Conservation (phyloP, 2,329 filamentous ascomycete species). For the Venturia aucupariae region DNA sequence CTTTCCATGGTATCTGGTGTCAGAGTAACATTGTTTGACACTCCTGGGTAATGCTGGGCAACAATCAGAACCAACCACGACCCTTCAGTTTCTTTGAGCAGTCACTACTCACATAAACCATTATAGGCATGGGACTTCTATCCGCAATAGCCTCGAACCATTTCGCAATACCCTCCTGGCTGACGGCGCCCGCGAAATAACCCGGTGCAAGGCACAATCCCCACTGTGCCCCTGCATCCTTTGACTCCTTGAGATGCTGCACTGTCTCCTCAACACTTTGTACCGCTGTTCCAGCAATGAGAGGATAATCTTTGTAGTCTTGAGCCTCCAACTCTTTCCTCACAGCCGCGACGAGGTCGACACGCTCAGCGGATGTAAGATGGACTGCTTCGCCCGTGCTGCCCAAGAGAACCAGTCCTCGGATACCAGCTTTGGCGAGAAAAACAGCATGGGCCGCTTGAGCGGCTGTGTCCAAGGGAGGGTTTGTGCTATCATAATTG, state of each 20-base stretch:
- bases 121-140: slow-evolving; percentile 48
- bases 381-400: slow-evolving; percentile 58
- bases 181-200: slow-evolving; percentile 54
- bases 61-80: slow-evolving; percentile 15
- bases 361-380: slow-evolving; percentile 49
- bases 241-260: slow-evolving; percentile 46
- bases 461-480: slow-evolving; percentile 48
- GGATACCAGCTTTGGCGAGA: slow-evolving; percentile 51
- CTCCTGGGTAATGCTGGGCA: slow-evolving; percentile 59
- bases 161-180: slow-evolving; percentile 48
- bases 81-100: no score
- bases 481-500: slow-evolving; percentile 36
- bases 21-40: slow-evolving; percentile 56
- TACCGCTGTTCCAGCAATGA: slow-evolving; percentile 54
- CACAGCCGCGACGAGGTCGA: slow-evolving; percentile 45
- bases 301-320: slow-evolving; percentile 49
- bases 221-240: slow-evolving; percentile 50
- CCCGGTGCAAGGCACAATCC: slow-evolving; percentile 55
- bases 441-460: slow-evolving; percentile 51
- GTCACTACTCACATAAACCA: slow-evolving; percentile 40
- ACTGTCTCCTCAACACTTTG: slow-evolving; percentile 55
- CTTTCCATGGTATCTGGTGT: slow-evolving; percentile 48
- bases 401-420: slow-evolving; percentile 53
- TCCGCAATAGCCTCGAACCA: slow-evolving; percentile 57
- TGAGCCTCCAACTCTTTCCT: slow-evolving; percentile 46